Evolutionary conservation across 768 basidiomycete genomes (phyloP).

Genomic region (Auriscalpium microsporum): DNA sequence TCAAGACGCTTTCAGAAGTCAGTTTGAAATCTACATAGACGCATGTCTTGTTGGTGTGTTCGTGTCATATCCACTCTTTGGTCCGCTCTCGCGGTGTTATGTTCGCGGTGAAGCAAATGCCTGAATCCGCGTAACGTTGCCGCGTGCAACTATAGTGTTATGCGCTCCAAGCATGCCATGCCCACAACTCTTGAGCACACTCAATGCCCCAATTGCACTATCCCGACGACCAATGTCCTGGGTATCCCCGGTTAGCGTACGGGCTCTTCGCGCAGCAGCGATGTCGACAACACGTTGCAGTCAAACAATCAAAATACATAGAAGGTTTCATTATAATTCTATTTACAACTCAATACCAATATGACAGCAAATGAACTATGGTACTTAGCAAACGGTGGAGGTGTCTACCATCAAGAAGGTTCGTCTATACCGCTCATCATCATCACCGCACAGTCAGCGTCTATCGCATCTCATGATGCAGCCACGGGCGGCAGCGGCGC

Average conservation of each 20-base stretch:
- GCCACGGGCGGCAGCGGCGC: background rate
- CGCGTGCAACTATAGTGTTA: too few species aligned
- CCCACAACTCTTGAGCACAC: too few species aligned
- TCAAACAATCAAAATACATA: background rate
- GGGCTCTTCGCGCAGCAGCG: background rate
- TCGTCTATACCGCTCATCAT: background rate
- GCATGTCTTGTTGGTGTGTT: too few species aligned
- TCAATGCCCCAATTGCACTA: too few species aligned
- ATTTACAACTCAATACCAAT: background rate
- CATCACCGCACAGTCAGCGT: too few species aligned
- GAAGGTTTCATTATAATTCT: background rate
- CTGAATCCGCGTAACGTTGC: too few species aligned
- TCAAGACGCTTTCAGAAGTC: conserved; percentile 79
- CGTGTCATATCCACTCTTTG: too few species aligned
- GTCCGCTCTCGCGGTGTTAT: too few species aligned
- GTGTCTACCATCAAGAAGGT: background rate
- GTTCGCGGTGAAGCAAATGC: too few species aligned
- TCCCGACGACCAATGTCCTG: too few species aligned
- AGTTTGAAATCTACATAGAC: conserved; percentile 52
- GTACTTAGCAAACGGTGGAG: background rate
- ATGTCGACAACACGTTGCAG: background rate
- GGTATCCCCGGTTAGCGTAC: too few species aligned
- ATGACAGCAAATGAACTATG: background rate
- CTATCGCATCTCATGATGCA: background rate
- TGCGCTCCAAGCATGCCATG: too few species aligned